Percentiles rank a stretch among this genome's conserved stretches.
These are phyloP conservation scores for Hsuehochloa calcarea DNA, from an alignment of 176 grass and related monocot genomes.

Conservation along the genomic window DNA sequence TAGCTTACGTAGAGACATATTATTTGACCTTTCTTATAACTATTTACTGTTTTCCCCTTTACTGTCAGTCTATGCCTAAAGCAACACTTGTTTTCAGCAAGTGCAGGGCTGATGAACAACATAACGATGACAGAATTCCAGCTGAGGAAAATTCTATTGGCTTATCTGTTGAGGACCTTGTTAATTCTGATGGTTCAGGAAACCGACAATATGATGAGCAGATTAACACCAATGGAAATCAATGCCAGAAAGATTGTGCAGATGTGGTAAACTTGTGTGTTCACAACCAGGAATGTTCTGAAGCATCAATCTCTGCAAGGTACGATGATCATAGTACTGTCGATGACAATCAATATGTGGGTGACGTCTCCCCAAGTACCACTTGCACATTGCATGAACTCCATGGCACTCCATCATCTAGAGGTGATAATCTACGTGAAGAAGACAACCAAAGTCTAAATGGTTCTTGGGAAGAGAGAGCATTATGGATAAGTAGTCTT, in stretches of 20 bases:
- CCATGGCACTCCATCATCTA: slow-evolving; percentile 47
- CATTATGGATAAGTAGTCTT: slow-evolving; percentile 68
- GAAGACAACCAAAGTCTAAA: slow-evolving; percentile 64
- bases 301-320: slow-evolving; percentile 40
- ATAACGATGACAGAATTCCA: slow-evolving; percentile 12
- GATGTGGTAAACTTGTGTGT: slow-evolving; percentile 16
- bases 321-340: slow-evolving; percentile 26
- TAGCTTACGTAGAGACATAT: not conserved
- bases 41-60: not conserved
- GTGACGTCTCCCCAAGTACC: slow-evolving; percentile 52
- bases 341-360: slow-evolving; percentile 40
- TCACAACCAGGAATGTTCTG: slow-evolving; percentile 34
- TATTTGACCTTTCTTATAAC: not conserved
- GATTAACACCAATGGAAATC: slow-evolving; percentile 15
- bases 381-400: slow-evolving; percentile 40
- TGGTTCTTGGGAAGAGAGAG: slow-evolving; percentile 84
- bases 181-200: slow-evolving; percentile 32
- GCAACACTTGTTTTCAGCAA: slow-evolving; percentile 25
- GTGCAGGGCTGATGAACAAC: slow-evolving; percentile 27
- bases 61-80: slow-evolving; percentile 15
- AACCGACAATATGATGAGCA: slow-evolving; percentile 27
- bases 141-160: slow-evolving; percentile 33
- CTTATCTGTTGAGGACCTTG: slow-evolving; percentile 24
- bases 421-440: slow-evolving; percentile 51
- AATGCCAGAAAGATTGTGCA: slow-evolving; percentile 32